phyloP scores from a whole-genome alignment of 352 stramenopile genomes.

The Globisporangium solare region DNA sequence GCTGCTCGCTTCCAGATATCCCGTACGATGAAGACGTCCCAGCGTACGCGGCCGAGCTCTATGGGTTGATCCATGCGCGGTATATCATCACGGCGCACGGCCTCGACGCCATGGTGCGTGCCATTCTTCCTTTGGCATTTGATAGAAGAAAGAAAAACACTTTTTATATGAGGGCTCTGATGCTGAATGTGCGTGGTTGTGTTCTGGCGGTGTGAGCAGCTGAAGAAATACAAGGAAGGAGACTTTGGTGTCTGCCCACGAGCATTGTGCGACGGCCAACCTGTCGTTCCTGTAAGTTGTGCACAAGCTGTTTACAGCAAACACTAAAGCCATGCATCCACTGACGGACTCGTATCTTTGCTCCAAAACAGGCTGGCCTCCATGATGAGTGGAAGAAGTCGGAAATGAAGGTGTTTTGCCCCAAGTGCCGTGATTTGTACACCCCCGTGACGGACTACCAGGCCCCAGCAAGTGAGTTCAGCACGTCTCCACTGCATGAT shows the following conservation, averaged over 20 bases:
- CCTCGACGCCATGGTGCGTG: constrained; percentile 79
- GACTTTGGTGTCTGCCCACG: constrained; percentile 86
- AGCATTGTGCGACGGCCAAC: constrained; percentile 78
- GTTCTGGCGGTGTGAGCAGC: constrained; percentile 21
- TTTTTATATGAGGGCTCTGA: no score
- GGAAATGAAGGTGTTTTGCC: constrained; percentile 90
- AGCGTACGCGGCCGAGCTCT: constrained; percentile 84
- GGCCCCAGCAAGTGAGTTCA: constrained; percentile 68
- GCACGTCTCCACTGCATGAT: background rate
- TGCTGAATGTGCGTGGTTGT: background rate
- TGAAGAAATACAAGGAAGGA: constrained; percentile 88
- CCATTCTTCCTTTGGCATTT: background rate
- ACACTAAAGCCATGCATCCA: no score
- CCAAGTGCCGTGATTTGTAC: constrained; percentile 87
- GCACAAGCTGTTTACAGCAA: no score
- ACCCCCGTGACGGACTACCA: constrained; percentile 82
- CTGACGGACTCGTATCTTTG: no score
- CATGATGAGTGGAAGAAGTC: constrained; percentile 89
- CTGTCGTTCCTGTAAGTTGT: constrained; percentile 69
- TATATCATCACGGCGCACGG: constrained; percentile 89
- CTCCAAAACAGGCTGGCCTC: constrained; percentile 62
- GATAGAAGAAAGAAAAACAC: background rate
- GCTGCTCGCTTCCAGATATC: constrained; percentile 49
- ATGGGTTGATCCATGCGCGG: constrained; percentile 85
- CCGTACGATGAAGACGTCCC: constrained; percentile 87